These are phyloP conservation scores for Mycena maculata DNA, from an alignment of 768 basidiomycete genomes.

Conservation along the genomic window DNA sequence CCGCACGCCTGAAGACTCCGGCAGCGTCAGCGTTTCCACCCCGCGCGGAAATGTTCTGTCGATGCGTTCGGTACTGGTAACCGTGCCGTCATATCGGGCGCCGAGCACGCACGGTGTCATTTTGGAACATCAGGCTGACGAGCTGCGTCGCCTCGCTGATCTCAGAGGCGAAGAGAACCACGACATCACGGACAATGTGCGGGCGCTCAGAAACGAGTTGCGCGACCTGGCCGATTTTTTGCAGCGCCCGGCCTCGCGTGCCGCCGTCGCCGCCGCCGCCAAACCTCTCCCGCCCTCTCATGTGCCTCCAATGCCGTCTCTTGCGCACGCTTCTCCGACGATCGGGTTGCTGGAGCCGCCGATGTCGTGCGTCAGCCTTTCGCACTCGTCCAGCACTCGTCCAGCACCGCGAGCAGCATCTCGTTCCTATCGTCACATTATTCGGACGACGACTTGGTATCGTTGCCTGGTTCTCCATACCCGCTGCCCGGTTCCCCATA, in stretches of 20 bases:
- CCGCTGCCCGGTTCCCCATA: slow-evolving; percentile 36
- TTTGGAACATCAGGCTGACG: slow-evolving; percentile 63
- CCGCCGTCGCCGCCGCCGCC: slow-evolving; percentile 30
- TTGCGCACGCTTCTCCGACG: slow-evolving; percentile 19
- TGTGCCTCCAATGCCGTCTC: slow-evolving; percentile 12
- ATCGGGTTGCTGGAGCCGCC: slow-evolving; percentile 31
- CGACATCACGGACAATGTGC: slow-evolving; percentile 74
- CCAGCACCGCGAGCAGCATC: slow-evolving; percentile 56
- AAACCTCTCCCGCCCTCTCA: slow-evolving; percentile 25
- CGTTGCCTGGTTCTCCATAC: too few species aligned
- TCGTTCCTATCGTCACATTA: slow-evolving; percentile 71
- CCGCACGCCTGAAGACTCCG: slow-evolving; percentile 55
- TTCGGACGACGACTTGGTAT: slow-evolving; percentile 76
- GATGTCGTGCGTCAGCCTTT: slow-evolving; percentile 35
- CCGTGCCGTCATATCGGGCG: slow-evolving; percentile 56
- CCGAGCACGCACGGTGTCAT: slow-evolving; percentile 64
- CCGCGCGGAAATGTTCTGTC: slow-evolving; percentile 62
- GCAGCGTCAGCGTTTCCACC: slow-evolving; percentile 54
- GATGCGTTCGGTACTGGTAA: slow-evolving; percentile 57
- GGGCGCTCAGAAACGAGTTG: slow-evolving; percentile 76
- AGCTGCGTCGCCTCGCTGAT: slow-evolving; percentile 66
- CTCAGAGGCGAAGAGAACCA: slow-evolving; percentile 71
- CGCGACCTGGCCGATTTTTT: slow-evolving; percentile 70
- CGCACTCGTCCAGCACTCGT: too few species aligned
- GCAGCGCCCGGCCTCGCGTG: slow-evolving; percentile 54